Evolutionary conservation across 23 red algal species (phyloP).

Genomic region (Cyanidiococcus yangmingshanensis): DNA sequence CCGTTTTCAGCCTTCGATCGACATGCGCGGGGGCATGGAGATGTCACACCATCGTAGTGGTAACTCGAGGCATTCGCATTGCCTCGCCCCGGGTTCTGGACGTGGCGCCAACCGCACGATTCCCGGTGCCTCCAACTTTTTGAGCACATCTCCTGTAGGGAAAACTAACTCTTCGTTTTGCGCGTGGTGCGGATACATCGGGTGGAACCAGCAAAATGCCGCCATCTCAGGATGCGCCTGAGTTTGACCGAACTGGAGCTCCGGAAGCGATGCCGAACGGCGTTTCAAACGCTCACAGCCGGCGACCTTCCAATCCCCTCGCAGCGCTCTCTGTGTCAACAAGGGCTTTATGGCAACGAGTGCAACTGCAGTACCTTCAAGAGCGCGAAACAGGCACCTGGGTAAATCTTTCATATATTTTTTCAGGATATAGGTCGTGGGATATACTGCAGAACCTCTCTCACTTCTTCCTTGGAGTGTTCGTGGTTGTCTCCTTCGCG

Average conservation of each 20-base stretch:
- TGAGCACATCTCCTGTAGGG: not conserved
- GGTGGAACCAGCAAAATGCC: not conserved
- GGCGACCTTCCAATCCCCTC: slow-evolving; percentile 29
- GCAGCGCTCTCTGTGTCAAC: slow-evolving; percentile 64
- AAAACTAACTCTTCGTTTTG: not conserved
- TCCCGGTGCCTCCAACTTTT: slow-evolving; percentile 18
- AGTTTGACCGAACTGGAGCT: not conserved
- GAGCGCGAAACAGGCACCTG: slow-evolving; percentile 55
- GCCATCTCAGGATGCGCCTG: not conserved
- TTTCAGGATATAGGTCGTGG: slow-evolving; percentile 57
- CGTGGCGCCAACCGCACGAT: not conserved
- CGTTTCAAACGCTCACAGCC: not conserved
- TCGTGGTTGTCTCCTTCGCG: slow-evolving; percentile 28
- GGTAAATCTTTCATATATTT: slow-evolving; percentile 59
- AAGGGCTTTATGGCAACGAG: slow-evolving; percentile 67
- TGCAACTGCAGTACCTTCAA: slow-evolving; percentile 51
- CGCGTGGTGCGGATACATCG: not conserved
- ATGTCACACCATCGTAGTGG: not conserved
- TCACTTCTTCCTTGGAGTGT: slow-evolving; percentile 30
- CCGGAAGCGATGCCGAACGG: not conserved
- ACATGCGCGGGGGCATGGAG: slow-evolving; percentile 19
- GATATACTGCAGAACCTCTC: slow-evolving; percentile 52
- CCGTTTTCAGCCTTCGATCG: not conserved
- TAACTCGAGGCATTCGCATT: slow-evolving; percentile 22
- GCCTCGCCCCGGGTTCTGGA: slow-evolving; percentile 15